A percentile compares a stretch with the other conserved stretches of the same genome.
Conservation (phyloP, 164 flowering plant species). For the Sextonia rubra region DNA sequence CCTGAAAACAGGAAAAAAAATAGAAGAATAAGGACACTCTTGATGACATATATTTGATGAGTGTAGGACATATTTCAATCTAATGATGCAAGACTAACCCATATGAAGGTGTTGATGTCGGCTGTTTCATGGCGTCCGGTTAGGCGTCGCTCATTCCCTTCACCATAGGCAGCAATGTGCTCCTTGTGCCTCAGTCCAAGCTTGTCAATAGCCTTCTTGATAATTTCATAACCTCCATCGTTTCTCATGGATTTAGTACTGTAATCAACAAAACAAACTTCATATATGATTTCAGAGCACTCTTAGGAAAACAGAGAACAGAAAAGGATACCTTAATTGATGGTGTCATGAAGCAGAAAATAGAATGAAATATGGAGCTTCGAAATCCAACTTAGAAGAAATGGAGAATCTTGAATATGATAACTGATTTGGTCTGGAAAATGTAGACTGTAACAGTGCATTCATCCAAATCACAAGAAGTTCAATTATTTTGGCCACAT, state of each 20-base stretch:
- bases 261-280: slow-evolving; percentile 11
- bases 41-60: background rate
- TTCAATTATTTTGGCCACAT: background rate
- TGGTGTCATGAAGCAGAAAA: background rate
- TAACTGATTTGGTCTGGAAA: background rate
- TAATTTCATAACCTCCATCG: slow-evolving; percentile 68
- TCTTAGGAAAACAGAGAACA: background rate
- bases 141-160: slow-evolving; percentile 35
- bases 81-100: slow-evolving; percentile 20
- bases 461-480: background rate
- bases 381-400: background rate
- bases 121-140: slow-evolving; percentile 40
- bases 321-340: background rate
- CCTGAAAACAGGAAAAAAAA: slow-evolving; percentile 15
- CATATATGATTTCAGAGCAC: background rate
- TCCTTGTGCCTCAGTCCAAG: slow-evolving; percentile 72
- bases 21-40: background rate
- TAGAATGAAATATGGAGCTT: background rate
- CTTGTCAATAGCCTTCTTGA: slow-evolving; percentile 82
- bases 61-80: background rate
- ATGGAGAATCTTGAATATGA: background rate
- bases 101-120: slow-evolving; percentile 29
- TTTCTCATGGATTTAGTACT: slow-evolving; percentile 88
- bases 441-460: background rate
- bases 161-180: slow-evolving; percentile 79